Evolutionary conservation across 495 filamentous ascomycete genomes (phyloP).

Genomic region (Penicillium dipodomyicola): DNA sequence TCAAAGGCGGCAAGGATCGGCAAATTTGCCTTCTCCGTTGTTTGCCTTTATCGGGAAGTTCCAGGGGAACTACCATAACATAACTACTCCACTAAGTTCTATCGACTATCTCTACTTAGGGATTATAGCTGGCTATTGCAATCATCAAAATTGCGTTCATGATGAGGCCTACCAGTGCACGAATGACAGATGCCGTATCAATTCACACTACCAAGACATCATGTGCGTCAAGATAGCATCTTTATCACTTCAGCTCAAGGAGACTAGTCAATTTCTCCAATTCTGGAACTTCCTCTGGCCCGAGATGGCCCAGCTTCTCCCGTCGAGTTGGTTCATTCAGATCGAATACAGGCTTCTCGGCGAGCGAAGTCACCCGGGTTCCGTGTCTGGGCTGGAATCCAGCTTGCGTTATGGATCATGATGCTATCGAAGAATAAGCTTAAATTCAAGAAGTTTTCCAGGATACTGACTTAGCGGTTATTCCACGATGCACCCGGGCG

Average conservation of each 20-base stretch:
- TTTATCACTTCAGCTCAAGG: background rate
- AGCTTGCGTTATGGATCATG: slow-evolving; percentile 65
- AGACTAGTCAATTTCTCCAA: slow-evolving; percentile 1
- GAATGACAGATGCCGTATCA: background rate
- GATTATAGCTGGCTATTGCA: background rate
- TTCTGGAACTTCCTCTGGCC: slow-evolving; percentile 10
- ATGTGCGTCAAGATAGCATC: background rate
- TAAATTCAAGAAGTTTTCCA: slow-evolving; percentile 54
- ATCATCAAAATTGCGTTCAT: background rate
- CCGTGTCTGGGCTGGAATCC: slow-evolving; percentile 61
- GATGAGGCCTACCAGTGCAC: background rate
- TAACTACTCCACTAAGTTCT: too few relatives aligned
- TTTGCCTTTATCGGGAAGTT: too few relatives aligned
- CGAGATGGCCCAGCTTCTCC: slow-evolving; percentile 54
- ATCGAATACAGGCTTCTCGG: slow-evolving; percentile 65
- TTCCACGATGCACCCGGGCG: slow-evolving; percentile 63
- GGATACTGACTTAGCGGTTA: slow-evolving; percentile 49
- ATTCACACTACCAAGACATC: background rate
- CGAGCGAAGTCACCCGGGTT: slow-evolving; percentile 62
- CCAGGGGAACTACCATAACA: too few relatives aligned
- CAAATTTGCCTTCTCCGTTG: slow-evolving; percentile 2
- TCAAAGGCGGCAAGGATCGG: slow-evolving; percentile 24
- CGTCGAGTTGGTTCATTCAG: slow-evolving; percentile 56
- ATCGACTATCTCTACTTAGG: background rate
- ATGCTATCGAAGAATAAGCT: slow-evolving; percentile 59